Percentiles rank a stretch among this genome's conserved stretches.
These are phyloP conservation scores for Trapa bicornis DNA, from an alignment of 345 rosid genomes.

Conservation along the genomic window DNA sequence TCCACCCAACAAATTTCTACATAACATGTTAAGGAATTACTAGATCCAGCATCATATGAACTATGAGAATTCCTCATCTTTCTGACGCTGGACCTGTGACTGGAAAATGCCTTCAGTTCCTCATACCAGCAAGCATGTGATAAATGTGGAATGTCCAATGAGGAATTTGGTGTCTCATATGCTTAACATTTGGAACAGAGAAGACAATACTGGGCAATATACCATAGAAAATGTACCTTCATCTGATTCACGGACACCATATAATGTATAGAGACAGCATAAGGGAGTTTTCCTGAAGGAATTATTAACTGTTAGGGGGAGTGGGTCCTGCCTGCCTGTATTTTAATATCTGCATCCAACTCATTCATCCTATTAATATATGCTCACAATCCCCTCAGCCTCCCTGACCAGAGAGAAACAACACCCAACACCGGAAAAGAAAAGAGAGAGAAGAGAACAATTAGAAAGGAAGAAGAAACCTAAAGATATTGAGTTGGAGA, in stretches of 20 bases:
- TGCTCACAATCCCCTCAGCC: not conserved
- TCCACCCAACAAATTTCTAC: not conserved
- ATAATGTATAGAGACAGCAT: not conserved
- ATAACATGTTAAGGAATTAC: too few species aligned
- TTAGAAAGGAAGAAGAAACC: not conserved
- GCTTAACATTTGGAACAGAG: not conserved
- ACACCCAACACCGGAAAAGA: not conserved
- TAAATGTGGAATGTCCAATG: not conserved
- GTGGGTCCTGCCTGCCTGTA: not conserved
- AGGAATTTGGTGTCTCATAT: not conserved
- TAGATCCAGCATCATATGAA: too few species aligned
- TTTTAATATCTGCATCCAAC: not conserved
- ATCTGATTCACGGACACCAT: not conserved
- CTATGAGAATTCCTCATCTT: too few species aligned
- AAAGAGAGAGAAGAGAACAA: not conserved
- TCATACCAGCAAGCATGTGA: not conserved
- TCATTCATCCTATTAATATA: conserved; percentile 2
- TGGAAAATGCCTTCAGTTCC: not conserved
- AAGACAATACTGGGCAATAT: not conserved
- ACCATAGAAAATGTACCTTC: not conserved
- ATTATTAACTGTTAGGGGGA: conserved; percentile 1
- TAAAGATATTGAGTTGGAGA: not conserved
- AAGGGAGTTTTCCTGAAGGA: not conserved
- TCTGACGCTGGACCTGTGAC: too few species aligned
- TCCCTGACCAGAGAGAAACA: not conserved